Base-by-base conservation (phyloP, 139 green algal species). In the Ostreobium quekettii region DNA sequence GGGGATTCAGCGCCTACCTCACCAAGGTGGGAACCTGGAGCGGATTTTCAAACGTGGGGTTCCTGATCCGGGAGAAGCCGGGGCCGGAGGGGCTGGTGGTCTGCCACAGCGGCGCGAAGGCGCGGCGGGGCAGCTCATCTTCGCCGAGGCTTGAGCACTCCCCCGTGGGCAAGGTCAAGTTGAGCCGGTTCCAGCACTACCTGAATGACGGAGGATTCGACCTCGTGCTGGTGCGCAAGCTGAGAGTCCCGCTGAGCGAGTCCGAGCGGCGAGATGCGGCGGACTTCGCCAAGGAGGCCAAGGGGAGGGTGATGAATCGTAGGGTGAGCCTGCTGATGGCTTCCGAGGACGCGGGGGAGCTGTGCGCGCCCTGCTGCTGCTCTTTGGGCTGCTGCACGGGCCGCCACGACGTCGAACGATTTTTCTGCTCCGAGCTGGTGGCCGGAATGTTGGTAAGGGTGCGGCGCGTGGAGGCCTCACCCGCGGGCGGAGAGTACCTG, bases 371-470 rank as follows among this genome's bases (percentile, higher is more conserved):
- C 19, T 33, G 5, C 7, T 53, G 42, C 42, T 68, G 32, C 42
- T n/a, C 11, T 28, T 53, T 6, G 38, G 26, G 8, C 26, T 66
- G 15, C 5, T 68, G 61, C 42, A 47, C n/a, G 6, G 6, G n/a
- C 11, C n/a, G n/a, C n/a, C n/a, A n/a, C n/a, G 26, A 35, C 15
- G 36, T 68, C 33, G 61, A 68, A 38, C 11, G 61, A 8, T 68
- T 68, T 36, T 49, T 68, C 26, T 68, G 61, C 61, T 38, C 19
- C 36, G 61, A 68, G 61, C n/a, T 68, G 24, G 36, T 68, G 6
- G 61, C n/a, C 19, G 42, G 53, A 26, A 68, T 68, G 61, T n/a
- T 68, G 61, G 26, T 56, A 19, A 68, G 6, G 38, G 24, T 68
- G 35, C 26, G 31, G 11, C 28, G 26, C 7, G 26, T 68, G 4